Percentiles rank a stretch among this genome's conserved stretches.
Evolutionary conservation across 1,284 basidiomycete species (phyloP).

Genomic region (Apiotrichum gracile): DNA sequence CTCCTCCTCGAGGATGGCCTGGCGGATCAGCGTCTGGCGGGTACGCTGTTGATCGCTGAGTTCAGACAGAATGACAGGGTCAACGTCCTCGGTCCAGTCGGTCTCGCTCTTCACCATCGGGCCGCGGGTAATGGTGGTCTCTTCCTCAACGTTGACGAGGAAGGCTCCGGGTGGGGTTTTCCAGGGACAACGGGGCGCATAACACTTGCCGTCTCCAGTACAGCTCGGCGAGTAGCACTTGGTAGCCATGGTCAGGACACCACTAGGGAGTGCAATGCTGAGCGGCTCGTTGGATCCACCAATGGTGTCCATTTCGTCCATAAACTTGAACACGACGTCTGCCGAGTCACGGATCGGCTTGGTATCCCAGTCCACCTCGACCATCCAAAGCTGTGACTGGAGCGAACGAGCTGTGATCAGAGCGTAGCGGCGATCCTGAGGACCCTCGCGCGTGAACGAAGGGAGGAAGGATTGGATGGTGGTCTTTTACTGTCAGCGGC

Average conservation of each 20-base stretch:
- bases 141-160: slow-evolving; percentile 16
- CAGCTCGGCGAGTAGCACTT: slow-evolving; percentile 63
- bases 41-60: slow-evolving; percentile 72
- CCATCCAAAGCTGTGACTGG: slow-evolving; percentile 88
- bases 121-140: neutral
- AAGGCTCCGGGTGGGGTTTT: slow-evolving; percentile 51
- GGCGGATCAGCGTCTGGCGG: slow-evolving; percentile 84
- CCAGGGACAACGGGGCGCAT: slow-evolving; percentile 65
- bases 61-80: slow-evolving; percentile 59
- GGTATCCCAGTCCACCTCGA: slow-evolving; percentile 94
- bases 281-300: slow-evolving; percentile 47
- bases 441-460: slow-evolving; percentile 64
- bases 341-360: slow-evolving; percentile 78
- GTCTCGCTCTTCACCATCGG: slow-evolving; percentile 3
- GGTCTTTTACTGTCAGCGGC: slow-evolving; percentile 51
- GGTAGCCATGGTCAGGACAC: slow-evolving; percentile 52
- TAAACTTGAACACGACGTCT: slow-evolving; percentile 93
- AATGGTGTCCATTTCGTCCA: slow-evolving; percentile 72
- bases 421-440: slow-evolving; percentile 70
- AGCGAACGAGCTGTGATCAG: slow-evolving; percentile 80
- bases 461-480: slow-evolving; percentile 74
- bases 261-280: slow-evolving; percentile 57
- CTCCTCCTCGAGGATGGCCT: slow-evolving; percentile 83
- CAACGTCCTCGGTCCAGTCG: slow-evolving; percentile 68
- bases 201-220: slow-evolving; percentile 43